Evolutionary conservation across 768 basidiomycete genomes (phyloP).

Genomic region (Suillus luteus): DNA sequence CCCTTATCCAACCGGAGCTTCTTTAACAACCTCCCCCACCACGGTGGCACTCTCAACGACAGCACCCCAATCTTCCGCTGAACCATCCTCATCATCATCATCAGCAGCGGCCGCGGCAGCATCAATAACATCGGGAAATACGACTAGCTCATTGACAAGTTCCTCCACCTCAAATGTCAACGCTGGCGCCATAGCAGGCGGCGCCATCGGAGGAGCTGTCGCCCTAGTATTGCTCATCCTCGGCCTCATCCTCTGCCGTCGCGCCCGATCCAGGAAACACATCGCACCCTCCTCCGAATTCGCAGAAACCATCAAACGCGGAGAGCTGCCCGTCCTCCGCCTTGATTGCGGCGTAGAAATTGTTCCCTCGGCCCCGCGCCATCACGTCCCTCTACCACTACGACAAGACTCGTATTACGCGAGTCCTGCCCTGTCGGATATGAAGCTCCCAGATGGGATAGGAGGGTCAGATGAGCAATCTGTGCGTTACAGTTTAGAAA

Average conservation of each 20-base stretch:
- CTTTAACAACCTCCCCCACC: too few relatives aligned
- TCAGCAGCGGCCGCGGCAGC: background rate
- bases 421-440: slow-evolving; percentile 9
- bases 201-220: slow-evolving; percentile 50
- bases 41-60: background rate
- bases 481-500: slow-evolving; percentile 21
- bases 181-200: slow-evolving; percentile 55
- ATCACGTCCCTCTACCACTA: slow-evolving; percentile 17
- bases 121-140: slow-evolving; percentile 10
- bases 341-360: slow-evolving; percentile 26
- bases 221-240: slow-evolving; percentile 39
- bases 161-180: slow-evolving; percentile 20
- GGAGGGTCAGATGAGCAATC: slow-evolving; percentile 16
- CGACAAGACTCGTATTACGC: slow-evolving; percentile 19
- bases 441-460: slow-evolving; percentile 21
- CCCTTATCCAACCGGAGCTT: too few relatives aligned
- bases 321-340: slow-evolving; percentile 29
- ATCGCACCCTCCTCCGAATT: slow-evolving; percentile 66
- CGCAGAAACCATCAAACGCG: slow-evolving; percentile 33
- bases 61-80: background rate
- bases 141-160: slow-evolving; percentile 1
- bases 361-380: slow-evolving; percentile 11
- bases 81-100: background rate
- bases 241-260: slow-evolving; percentile 42
- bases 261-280: slow-evolving; percentile 41